Evolutionary conservation across 2,329 filamentous ascomycete genomes (phyloP).

Genomic region (Fusarium buxicola): DNA sequence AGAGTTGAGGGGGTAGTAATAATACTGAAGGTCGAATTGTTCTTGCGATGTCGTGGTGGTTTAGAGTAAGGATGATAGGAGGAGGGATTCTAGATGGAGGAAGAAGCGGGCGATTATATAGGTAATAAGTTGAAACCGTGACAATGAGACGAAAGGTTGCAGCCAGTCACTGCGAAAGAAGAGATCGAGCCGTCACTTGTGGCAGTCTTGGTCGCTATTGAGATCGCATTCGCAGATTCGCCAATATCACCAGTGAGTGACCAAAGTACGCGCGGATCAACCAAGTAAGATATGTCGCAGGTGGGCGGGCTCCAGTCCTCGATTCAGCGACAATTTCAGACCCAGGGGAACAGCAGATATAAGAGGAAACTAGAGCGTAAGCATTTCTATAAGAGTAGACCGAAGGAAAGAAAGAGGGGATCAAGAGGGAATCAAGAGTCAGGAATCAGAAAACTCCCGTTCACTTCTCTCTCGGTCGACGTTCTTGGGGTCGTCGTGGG

Average conservation of each 20-base stretch:
- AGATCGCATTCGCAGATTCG: conserved; percentile 6
- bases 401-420: not conserved
- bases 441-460: conserved; percentile 27
- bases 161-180: not conserved
- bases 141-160: not conserved
- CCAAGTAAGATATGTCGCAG: not conserved
- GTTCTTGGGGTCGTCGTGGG: conserved; percentile 38
- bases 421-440: conserved; percentile 9
- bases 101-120: conserved; percentile 9
- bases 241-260: conserved; percentile 8
- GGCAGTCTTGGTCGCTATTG: conserved; percentile 12
- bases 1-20: not conserved
- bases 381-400: conserved; percentile 11
- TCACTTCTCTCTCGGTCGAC: conserved; percentile 43
- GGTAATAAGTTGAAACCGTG: not conserved
- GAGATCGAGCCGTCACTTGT: conserved; percentile 4
- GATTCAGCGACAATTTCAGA: conserved; percentile 8
- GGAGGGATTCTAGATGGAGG: not conserved
- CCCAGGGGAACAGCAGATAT: conserved; percentile 21
- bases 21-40: not conserved
- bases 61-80: no score
- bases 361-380: conserved; percentile 2
- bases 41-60: not conserved
- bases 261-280: not conserved
- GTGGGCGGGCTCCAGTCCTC: conserved; percentile 5